Percentiles rank a stretch among this genome's conserved stretches.
These are phyloP conservation scores for Colletotrichum tropicicola DNA, from an alignment of 2,329 filamentous ascomycete genomes.

Conservation along the genomic window DNA sequence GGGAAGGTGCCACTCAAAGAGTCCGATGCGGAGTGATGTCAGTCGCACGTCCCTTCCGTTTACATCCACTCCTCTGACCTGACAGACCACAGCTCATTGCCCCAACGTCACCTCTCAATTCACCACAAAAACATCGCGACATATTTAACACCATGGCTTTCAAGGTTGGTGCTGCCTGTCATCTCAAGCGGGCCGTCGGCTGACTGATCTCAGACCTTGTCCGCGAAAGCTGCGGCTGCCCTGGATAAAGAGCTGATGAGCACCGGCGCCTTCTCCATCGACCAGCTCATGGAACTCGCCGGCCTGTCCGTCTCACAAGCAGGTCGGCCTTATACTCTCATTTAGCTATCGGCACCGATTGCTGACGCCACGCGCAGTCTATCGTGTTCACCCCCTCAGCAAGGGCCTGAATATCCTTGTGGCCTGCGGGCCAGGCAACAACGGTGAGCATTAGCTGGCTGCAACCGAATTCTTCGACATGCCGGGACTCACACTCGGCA, in stretches of 20 bases:
- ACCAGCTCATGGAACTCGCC: slow-evolving; percentile 97
- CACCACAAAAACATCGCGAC: neutral
- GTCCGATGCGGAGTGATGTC: slow-evolving; percentile 34
- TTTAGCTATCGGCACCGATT: neutral
- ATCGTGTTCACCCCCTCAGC: slow-evolving; percentile 79
- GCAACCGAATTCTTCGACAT: neutral
- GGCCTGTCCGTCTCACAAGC: slow-evolving; percentile 93
- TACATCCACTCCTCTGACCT: slow-evolving; percentile 1
- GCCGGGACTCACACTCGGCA: neutral
- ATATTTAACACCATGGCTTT: slow-evolving; percentile 26
- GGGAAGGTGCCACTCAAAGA: neutral
- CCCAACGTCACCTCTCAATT: slow-evolving; percentile 6
- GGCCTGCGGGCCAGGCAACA: slow-evolving; percentile 88
- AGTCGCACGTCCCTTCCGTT: slow-evolving; percentile 25
- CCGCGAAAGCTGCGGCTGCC: slow-evolving; percentile 85
- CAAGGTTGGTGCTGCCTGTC: slow-evolving; percentile 33
- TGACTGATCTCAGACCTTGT: slow-evolving; percentile 72
- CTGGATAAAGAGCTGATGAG: slow-evolving; percentile 96
- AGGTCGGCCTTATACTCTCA: slow-evolving; percentile 54
- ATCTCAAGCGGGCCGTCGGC: neutral
- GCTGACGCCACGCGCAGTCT: slow-evolving; percentile 64
- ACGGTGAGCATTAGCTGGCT: slow-evolving; percentile 54
- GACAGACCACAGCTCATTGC: neutral
- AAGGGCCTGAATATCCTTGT: slow-evolving; percentile 80
- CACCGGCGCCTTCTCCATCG: slow-evolving; percentile 85